Base-by-base conservation (phyloP, 306 rosid genomes). In the Luffa aegyptiaca region DNA sequence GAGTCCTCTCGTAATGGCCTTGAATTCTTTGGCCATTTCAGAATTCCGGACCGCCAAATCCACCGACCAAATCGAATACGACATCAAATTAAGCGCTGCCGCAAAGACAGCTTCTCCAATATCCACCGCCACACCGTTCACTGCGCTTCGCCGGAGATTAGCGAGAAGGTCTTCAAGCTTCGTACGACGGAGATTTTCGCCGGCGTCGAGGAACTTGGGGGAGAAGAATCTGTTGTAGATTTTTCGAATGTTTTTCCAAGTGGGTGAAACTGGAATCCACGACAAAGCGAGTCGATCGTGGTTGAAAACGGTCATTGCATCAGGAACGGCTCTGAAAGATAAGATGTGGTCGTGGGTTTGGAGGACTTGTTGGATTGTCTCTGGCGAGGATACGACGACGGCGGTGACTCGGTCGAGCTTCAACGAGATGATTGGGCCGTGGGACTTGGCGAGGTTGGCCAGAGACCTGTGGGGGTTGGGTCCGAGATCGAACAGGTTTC, bases 401-500 rank as follows among this genome's bases (percentile, higher is more conserved):
- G 91, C 62, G 10, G 88, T 88, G 1, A 88, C 8, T 69, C 52
- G 90, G 21, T 92, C 94, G 0, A 92, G 80, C 13, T 86, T 84
- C 6, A 92, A n/a, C 17, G 69, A 53, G 68, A 90, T 87, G 1
- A 92, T 86, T 20, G 94, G 88, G 26, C 92, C 94, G 17, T 87
- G 74, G 14, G 0, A 45, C 2, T 80, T 66, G 79, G 90, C 84
- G 9, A 87, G 87, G 0, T 17, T 49, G 55, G 92, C 70, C 9
- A 90, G 13, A 16, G 90, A 79, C 41, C 82, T 71, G 63, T 92
- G 93, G 1, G 91, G 92, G 17, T 86, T 89, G 36, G 63, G 21
- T 0, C 97, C 95, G 1, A 90, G 79, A 49, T 83, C 86, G 13
- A 84, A 72, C n/a, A 92, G 89, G 83, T 90, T 92, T 5, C 94